phyloP scores from a whole-genome alignment of 202 grass and related monocot genomes.

The Cymbopogon flexuosus region DNA sequence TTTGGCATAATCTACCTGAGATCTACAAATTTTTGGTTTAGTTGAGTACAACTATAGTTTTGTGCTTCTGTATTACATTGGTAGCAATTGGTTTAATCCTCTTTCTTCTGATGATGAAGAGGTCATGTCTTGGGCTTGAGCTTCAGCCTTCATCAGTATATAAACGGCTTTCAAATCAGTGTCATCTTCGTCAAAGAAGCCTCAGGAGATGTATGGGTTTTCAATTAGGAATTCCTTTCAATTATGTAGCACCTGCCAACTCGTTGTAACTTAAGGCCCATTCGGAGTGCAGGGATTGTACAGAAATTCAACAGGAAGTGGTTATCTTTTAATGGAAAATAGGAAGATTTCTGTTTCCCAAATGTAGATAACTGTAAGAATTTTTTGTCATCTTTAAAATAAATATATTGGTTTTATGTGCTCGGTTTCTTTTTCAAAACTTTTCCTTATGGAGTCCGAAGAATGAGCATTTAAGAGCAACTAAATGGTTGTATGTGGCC shows the following conservation, averaged over 20 bases:
- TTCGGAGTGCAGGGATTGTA: not conserved
- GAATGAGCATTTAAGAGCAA: no score
- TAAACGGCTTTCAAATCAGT: not conserved
- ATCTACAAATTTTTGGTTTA: not conserved
- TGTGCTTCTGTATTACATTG: not conserved
- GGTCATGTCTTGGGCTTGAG: not conserved
- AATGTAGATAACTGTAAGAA: not conserved
- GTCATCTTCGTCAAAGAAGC: not conserved
- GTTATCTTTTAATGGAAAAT: not conserved
- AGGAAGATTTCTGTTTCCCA: not conserved
- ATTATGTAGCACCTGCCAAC: not conserved
- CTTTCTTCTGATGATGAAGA: not conserved
- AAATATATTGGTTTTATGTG: no score
- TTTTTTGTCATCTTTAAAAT: not conserved
- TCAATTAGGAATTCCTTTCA: not conserved
- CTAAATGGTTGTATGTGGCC: no score
- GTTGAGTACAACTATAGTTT: not conserved
- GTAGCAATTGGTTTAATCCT: not conserved
- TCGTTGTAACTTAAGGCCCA: not conserved
- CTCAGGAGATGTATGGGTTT: not conserved
- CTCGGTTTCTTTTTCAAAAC: no score
- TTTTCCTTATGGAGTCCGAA: no score
- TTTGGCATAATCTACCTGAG: conserved; percentile 3
- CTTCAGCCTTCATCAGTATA: not conserved
- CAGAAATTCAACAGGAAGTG: not conserved